Evolutionary conservation across 2,329 filamentous ascomycete genomes (phyloP), one percentile per base, ranked within the genome.

Genomic region (Fusarium succisae): DNA sequence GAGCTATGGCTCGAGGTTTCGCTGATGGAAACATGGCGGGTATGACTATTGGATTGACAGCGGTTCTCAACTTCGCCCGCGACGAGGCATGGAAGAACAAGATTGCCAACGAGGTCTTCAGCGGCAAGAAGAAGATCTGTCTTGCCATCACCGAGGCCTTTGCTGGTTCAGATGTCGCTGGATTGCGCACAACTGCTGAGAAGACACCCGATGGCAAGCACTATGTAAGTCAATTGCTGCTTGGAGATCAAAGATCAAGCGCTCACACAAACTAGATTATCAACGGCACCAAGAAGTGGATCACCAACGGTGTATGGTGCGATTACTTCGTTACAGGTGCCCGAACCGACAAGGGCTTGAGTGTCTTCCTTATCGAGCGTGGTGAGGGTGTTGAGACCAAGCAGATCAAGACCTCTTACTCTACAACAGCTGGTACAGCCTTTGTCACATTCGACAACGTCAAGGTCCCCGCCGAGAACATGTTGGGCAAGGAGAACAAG

Each of bases 61-160:
- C 93, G 17, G 90, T 97, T 30, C 88, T 94, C 79, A 92, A 96
- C 85, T 97, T 92, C 87, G 89, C 93, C 81, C 90, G 88, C 58
- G 88, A 96, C 78, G 85, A 90, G 63, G 85, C 85, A 47, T 88
- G 94, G 77, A 91, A 91, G 83, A 87, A 91, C 76, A 87, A 87
- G 60, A 87, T 97, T 53, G 89, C 91, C 39, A 86, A 91, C 41
- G 93, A 96, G 77, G 91, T 94, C 51, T 88, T 97, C 74, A 90
- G 88, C 51, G 94, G 94, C 69, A 90, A 91, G 87, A 96, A 96
- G 89, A 95, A 95, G 87, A 94, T 96, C 80, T 96, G 92, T 79
- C 86, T 97, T 7, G 94, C 94, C 60, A 94, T 97, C 79, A 96
- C 94, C 3, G 94, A 97, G 83, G 94, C 94, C 0, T 96, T 97